A percentile compares a stretch with the other conserved stretches of the same genome.
Evolutionary conservation across 495 filamentous ascomycete species (phyloP).

Genomic region (Tuber calosporum): DNA sequence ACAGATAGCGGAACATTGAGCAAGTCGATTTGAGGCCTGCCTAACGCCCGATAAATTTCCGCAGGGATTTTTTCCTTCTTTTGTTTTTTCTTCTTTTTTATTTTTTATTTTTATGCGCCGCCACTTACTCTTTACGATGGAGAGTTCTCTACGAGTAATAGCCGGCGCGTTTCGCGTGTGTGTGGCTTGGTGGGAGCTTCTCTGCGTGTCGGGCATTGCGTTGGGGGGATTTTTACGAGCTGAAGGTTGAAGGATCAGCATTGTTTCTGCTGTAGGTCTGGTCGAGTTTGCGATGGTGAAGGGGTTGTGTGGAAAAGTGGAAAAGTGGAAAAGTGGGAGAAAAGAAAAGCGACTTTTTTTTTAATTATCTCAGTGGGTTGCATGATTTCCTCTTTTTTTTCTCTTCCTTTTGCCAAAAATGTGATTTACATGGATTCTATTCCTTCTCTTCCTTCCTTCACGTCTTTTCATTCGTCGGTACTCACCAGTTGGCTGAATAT

Average conservation of each 20-base stretch:
- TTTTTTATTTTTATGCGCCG: not conserved
- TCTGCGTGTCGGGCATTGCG: not conserved
- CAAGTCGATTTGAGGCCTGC: not conserved
- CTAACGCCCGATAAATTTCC: not conserved
- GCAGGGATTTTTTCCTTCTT: not conserved
- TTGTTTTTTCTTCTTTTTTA: not conserved
- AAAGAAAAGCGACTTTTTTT: not conserved
- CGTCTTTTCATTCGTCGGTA: not conserved
- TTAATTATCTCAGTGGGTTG: not conserved
- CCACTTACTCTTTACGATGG: not conserved
- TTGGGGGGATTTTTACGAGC: not conserved
- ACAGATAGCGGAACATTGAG: not conserved
- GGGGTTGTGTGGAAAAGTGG: not conserved
- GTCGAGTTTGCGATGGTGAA: slow-evolving; percentile 4
- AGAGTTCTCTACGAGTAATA: not conserved
- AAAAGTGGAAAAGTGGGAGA: too few species aligned
- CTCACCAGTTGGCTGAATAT: not conserved
- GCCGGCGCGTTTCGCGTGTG: not conserved
- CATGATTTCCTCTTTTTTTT: not conserved
- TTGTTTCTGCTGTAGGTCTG: not conserved
- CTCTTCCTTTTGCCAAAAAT: not conserved
- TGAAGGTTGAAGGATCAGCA: not conserved
- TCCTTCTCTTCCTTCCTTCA: not conserved
- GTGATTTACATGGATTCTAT: not conserved
- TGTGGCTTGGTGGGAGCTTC: not conserved